Base-by-base conservation (phyloP, 1,139 yeast genomes). In the Geotrichum klebahnii region DNA sequence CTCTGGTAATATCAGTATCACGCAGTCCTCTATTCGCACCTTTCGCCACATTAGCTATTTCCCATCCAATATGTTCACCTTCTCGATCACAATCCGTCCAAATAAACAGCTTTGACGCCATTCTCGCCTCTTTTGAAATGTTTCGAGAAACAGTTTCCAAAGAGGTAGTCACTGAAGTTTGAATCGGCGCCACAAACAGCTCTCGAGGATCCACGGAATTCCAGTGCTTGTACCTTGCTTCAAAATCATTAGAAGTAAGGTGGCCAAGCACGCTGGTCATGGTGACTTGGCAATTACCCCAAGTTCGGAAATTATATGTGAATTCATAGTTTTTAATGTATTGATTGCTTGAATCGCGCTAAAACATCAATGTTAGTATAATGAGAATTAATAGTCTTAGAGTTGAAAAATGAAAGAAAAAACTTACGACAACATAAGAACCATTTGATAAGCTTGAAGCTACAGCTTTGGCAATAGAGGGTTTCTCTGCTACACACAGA, bases 61-160 rank as follows among this genome's bases (percentile, higher is more conserved):
- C 97, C 72, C 78, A 81, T 0, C 98, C 99, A 54, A 94, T 94
- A 64, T 83, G 84, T 66, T 94, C 99, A 1, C 99, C 99, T 64
- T 94, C 99, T 38, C 98, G 74, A 72, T 94, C 99, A 68, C 97
- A 92, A 74, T 94, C 99, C 1, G 98, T 94, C 98, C 98, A 94
- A 8, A 94, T 88, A 84, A 87, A 86, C 55, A 94, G 69, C 44
- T 73, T 71, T 46, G 80, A 76, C 3, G 86, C 78, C 28, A 60
- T 63, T 35, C 82, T 65, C 2, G 92, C 87, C 62, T 89, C 90
- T 3, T 67, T 67, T 34, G 76, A 67, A 44, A 94, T 87, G 62
- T 92, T 92, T n/a, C 73, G 70, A 16, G 82, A 82, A 20, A 88
- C 79, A 23, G 75, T 76, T 55, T 67, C 64, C 58, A 74, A 73